A percentile compares a stretch with the other conserved stretches of the same genome.
Conservation (phyloP, 2,329 filamentous ascomycete genomes). For the Microdochium bolleyi region DNA sequence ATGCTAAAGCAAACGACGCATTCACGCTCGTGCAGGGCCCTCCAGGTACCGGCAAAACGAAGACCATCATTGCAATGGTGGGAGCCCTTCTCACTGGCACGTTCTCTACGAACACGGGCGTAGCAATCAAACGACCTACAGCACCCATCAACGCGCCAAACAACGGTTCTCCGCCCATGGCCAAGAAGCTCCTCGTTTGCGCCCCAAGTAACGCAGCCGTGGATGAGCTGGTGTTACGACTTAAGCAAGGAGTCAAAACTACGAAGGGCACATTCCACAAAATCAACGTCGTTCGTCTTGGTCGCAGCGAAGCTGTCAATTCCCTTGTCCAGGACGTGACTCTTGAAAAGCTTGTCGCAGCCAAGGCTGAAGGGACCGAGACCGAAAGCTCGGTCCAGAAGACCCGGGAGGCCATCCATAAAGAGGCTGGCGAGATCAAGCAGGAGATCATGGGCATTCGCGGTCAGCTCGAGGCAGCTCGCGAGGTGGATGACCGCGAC, state of each 20-base stretch:
- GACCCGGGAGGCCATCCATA: constrained; percentile 51
- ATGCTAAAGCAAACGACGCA: constrained; percentile 89
- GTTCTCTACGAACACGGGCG: constrained; percentile 34
- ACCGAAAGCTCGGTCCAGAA: constrained; percentile 26
- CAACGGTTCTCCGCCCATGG: constrained; percentile 22
- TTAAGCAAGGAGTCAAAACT: constrained; percentile 81
- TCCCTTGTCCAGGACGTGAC: constrained; percentile 83
- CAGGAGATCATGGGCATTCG: constrained; percentile 64
- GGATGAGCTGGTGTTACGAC: constrained; percentile 86
- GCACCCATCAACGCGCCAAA: constrained; percentile 16
- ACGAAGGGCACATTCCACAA: constrained; percentile 63
- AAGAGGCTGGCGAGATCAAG: constrained; percentile 65
- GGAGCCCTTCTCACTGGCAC: constrained; percentile 67
- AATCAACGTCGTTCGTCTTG: constrained; percentile 82
- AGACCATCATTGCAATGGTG: constrained; percentile 95
- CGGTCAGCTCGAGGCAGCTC: constrained; percentile 61
- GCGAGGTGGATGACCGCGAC: constrained; percentile 41
- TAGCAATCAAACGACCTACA: constrained; percentile 33
- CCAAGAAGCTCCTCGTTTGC: constrained; percentile 89
- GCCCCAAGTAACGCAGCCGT: constrained; percentile 98
- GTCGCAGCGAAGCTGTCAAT: constrained; percentile 89
- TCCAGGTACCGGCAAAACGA: constrained; percentile 95
- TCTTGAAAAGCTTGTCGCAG: constrained; percentile 82
- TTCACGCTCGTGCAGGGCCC: constrained; percentile 96
- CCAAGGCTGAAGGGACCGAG: constrained; percentile 56